These are phyloP conservation scores for Collybia nuda DNA, from an alignment of 768 basidiomycete genomes.

Conservation along the genomic window DNA sequence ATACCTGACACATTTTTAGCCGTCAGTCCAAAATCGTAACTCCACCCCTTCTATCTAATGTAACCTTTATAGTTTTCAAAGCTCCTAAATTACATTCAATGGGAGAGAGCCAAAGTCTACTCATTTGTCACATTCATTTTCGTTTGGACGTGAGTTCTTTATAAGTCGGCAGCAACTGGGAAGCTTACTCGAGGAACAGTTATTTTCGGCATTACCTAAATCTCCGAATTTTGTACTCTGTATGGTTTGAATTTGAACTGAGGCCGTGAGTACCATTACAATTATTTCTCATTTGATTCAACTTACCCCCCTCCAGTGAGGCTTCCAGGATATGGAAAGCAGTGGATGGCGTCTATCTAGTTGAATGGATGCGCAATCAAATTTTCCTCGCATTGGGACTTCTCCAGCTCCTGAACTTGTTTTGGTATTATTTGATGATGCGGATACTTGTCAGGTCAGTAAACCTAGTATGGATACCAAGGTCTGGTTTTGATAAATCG, in stretches of 20 bases:
- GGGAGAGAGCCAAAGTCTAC: slow-evolving; percentile 58
- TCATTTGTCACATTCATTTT: slow-evolving; percentile 65
- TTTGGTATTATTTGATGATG: slow-evolving; percentile 89
- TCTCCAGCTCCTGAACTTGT: slow-evolving; percentile 83
- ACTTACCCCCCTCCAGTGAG: slow-evolving; percentile 37
- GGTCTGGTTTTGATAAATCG: no score
- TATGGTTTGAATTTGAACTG: slow-evolving; percentile 75
- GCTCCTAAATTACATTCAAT: slow-evolving; percentile 82
- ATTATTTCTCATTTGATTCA: not conserved
- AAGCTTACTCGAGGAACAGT: slow-evolving; percentile 35
- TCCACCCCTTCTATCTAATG: no score
- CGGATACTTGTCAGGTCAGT: slow-evolving; percentile 74
- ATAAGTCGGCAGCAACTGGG: not conserved
- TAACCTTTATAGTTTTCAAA: slow-evolving; percentile 64
- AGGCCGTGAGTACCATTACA: slow-evolving; percentile 59
- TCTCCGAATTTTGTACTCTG: slow-evolving; percentile 81
- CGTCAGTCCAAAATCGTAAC: slow-evolving; percentile 43
- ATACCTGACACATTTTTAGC: slow-evolving; percentile 88
- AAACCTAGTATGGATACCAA: not conserved
- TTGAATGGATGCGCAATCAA: slow-evolving; percentile 79
- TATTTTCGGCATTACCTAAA: slow-evolving; percentile 96
- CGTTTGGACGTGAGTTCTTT: slow-evolving; percentile 74
- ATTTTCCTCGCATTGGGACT: slow-evolving; percentile 74
- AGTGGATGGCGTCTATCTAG: slow-evolving; percentile 66
- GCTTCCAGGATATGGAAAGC: slow-evolving; percentile 57